phyloP scores from a whole-genome alignment of 257 asterid species.

The Echites panduratus region DNA sequence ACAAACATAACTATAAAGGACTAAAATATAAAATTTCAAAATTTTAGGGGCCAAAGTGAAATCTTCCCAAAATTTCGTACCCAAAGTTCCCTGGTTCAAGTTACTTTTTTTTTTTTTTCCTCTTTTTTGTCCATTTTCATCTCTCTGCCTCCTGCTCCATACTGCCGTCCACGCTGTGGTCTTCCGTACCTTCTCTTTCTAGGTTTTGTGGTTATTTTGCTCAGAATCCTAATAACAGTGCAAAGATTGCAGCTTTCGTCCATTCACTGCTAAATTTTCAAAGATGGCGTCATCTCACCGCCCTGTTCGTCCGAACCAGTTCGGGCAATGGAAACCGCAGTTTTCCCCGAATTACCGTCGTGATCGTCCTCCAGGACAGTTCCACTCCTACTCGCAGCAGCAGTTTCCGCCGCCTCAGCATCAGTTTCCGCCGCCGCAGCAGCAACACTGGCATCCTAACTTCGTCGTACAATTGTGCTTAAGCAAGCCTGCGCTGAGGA shows the following conservation, averaged over 20 bases:
- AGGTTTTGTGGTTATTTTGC: conserved; percentile 4
- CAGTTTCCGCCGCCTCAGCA: conserved; percentile 9
- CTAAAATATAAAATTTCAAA: background rate
- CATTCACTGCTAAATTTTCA: background rate
- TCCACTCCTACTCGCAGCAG: conserved; percentile 4
- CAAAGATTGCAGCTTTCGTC: background rate
- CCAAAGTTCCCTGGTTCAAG: background rate
- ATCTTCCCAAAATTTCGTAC: background rate
- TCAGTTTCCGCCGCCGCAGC: conserved; percentile 1
- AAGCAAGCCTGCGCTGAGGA: conserved; percentile 8
- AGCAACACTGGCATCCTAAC: conserved; percentile 21
- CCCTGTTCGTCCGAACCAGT: background rate
- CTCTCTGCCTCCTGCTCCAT: background rate
- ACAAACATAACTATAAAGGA: background rate
- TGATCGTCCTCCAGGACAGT: conserved; percentile 4
- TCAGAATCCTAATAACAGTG: background rate
- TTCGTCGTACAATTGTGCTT: conserved; percentile 43
- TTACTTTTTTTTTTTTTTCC: no score
- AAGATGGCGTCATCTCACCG: background rate
- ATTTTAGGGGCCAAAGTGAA: background rate
- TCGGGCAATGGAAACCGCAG: conserved; percentile 2
- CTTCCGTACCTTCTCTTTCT: background rate
- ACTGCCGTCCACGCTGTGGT: background rate
- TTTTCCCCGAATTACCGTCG: background rate
- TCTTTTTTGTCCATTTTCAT: background rate